phyloP scores from a whole-genome alignment of 2,329 filamentous ascomycete genomes.

The Hymenoscyphus fructigenus region DNA sequence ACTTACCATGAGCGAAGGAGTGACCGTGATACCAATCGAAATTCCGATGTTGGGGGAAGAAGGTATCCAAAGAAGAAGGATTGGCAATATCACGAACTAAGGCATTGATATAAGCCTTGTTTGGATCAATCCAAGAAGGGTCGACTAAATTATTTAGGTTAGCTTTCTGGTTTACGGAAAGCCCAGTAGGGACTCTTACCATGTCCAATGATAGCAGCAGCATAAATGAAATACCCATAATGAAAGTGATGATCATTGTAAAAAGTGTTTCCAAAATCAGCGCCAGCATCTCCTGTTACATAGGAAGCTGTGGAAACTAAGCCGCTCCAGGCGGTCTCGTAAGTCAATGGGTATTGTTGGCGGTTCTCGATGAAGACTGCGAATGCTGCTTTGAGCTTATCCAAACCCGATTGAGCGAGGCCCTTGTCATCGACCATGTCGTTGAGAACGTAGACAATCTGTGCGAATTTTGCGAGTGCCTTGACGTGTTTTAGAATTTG shows the following conservation, averaged over 20 bases:
- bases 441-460: conserved; percentile 63
- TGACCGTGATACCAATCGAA: conserved; percentile 97
- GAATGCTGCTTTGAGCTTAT: conserved; percentile 65
- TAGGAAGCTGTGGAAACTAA: conserved; percentile 77
- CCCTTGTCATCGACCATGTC: conserved; percentile 60
- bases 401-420: conserved; percentile 57
- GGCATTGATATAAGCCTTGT: conserved; percentile 78
- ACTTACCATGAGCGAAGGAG: conserved; percentile 74
- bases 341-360: conserved; percentile 65
- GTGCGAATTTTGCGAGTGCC: conserved; percentile 74
- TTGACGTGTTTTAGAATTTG: conserved; percentile 38
- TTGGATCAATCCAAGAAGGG: conserved; percentile 67
- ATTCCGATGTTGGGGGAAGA: conserved; percentile 77
- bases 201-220: conserved; percentile 78
- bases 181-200: conserved; percentile 18
- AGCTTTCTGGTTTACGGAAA: neutral
- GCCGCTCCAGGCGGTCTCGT: conserved; percentile 74
- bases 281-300: conserved; percentile 62
- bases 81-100: conserved; percentile 84
- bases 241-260: conserved; percentile 14
- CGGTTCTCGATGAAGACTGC: conserved; percentile 64
- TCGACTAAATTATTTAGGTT: conserved; percentile 50
- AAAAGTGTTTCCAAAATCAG: conserved; percentile 85
- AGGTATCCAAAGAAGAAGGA: conserved; percentile 65
- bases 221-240: conserved; percentile 86